Evolutionary conservation across 2,329 filamentous ascomycete species (phyloP), one percentile per base, ranked within the genome.

Genomic region (Colletotrichum camelliae): DNA sequence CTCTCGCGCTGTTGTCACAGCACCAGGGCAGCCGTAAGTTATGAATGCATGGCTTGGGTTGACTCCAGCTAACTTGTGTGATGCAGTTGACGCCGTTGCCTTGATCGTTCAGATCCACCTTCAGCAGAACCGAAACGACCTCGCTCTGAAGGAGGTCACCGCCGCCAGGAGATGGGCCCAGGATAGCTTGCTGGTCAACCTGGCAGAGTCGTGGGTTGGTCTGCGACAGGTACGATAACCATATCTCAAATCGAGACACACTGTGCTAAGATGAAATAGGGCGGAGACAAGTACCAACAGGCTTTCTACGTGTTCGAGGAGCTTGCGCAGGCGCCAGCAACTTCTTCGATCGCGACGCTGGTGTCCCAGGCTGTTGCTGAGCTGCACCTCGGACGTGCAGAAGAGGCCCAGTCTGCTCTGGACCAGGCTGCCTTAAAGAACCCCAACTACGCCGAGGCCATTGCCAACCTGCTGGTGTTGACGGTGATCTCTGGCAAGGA

Each of bases 281-380:
- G 96, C 82, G 96, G 96, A 79, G 96, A 98, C 80, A 97, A 95
- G 84, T 98, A 98, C 86, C 97, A 98, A 82, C 95, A 97, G 82
- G 94, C 96, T 21, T 98, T 98, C 86, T 98, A 99, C 88, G 96
- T 98, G 77, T 98, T 95, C 82, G 96, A 98, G 86, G 97, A 99
- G 85, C 91, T 98, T 65, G 96, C 97, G 6, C 95, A 98, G 82
- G 93, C 95, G 33, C 94, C 96, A 4, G 93, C 94, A 37, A 96
- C 95, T 21, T 93, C 95, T 65, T 95, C 95, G 18, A 89, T 93
- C 68, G 89, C 93, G 79, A 94, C 92, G 21, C 91, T 98, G 71
- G 92, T 98, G 76, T 93, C 95, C 24, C 97, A 98, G 87, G 96
- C 96, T 31, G 92, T 98, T 31, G 94, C 95, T 29, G 96, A 99